Evolutionary conservation across 2,329 filamentous ascomycete species (phyloP).

Genomic region (Lachnellula hyalina): DNA sequence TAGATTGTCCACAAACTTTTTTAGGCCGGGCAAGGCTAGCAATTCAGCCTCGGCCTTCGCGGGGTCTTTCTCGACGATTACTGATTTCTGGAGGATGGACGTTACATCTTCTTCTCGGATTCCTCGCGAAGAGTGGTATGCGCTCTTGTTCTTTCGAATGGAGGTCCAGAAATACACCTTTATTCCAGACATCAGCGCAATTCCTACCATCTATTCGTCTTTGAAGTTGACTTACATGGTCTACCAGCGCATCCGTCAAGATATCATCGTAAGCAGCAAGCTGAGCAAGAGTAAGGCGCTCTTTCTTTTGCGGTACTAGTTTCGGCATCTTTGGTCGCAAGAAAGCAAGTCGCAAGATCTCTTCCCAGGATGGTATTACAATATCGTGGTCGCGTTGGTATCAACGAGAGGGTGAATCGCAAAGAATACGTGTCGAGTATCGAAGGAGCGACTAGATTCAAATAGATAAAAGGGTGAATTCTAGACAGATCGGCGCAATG

Average conservation of each 20-base stretch:
- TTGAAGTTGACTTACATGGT: slow-evolving; percentile 64
- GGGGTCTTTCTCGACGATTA: slow-evolving; percentile 70
- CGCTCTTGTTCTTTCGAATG: slow-evolving; percentile 87
- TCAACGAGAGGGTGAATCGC: neutral
- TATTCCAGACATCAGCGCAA: slow-evolving; percentile 4
- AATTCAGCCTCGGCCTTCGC: slow-evolving; percentile 66
- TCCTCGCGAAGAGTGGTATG: slow-evolving; percentile 79
- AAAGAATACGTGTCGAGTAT: neutral
- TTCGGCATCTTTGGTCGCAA: slow-evolving; percentile 30
- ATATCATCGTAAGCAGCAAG: slow-evolving; percentile 93
- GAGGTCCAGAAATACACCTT: slow-evolving; percentile 95
- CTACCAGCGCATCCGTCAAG: slow-evolving; percentile 87
- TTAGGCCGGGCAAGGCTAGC: slow-evolving; percentile 66
- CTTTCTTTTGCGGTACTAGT: slow-evolving; percentile 44
- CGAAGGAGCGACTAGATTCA: slow-evolving; percentile 1
- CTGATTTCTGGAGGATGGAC: slow-evolving; percentile 56
- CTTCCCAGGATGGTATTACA: neutral
- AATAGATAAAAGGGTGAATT: slow-evolving; percentile 2
- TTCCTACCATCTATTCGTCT: slow-evolving; percentile 4
- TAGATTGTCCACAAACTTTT: slow-evolving; percentile 63
- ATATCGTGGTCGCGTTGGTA: neutral
- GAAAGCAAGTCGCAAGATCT: no score
- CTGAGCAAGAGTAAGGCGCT: slow-evolving; percentile 78
- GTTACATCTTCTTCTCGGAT: slow-evolving; percentile 57
- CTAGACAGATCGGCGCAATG: neutral